phyloP scores from a whole-genome alignment of 495 filamentous ascomycete species.

The Aspergillus sclerotiicarbonarius region DNA sequence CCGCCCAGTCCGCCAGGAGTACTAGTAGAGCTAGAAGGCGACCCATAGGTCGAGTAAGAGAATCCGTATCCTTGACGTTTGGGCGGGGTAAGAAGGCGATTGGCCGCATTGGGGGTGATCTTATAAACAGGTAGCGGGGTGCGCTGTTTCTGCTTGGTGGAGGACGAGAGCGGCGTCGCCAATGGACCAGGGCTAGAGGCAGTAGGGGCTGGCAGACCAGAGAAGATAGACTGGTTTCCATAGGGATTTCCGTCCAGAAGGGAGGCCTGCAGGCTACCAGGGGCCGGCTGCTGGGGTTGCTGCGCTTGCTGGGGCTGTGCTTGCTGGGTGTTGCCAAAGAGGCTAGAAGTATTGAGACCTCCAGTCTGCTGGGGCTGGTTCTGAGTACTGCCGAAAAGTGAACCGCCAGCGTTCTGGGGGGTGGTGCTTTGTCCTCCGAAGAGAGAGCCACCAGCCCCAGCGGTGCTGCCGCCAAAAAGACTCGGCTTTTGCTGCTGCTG shows the following conservation, averaged over 20 bases:
- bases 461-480: constrained; percentile 24
- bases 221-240: constrained; percentile 77
- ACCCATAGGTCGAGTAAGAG: constrained; percentile 84
- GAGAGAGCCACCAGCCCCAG: constrained; percentile 36
- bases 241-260: constrained; percentile 77
- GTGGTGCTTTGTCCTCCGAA: constrained; percentile 44
- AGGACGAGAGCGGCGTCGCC: constrained; percentile 79
- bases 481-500: constrained; percentile 39
- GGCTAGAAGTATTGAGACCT: constrained; percentile 47
- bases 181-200: constrained; percentile 73
- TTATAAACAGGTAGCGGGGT: constrained; percentile 83
- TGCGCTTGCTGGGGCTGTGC: constrained; percentile 39
- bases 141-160: constrained; percentile 67
- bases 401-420: constrained; percentile 42
- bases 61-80: constrained; percentile 79
- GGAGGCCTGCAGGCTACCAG: constrained; percentile 70
- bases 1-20: constrained; percentile 65
- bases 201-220: constrained; percentile 60
- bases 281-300: constrained; percentile 47
- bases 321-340: constrained; percentile 64
- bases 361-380: constrained; percentile 56
- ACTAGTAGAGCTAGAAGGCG: constrained; percentile 69
- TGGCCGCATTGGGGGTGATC: constrained; percentile 75
- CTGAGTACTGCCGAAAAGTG: constrained; percentile 63
- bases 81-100: constrained; percentile 76